Percentiles rank a stretch among this genome's conserved stretches.
phyloP scores from a whole-genome alignment of 2,329 filamentous ascomycete genomes.

The Ceratocystis destructans region DNA sequence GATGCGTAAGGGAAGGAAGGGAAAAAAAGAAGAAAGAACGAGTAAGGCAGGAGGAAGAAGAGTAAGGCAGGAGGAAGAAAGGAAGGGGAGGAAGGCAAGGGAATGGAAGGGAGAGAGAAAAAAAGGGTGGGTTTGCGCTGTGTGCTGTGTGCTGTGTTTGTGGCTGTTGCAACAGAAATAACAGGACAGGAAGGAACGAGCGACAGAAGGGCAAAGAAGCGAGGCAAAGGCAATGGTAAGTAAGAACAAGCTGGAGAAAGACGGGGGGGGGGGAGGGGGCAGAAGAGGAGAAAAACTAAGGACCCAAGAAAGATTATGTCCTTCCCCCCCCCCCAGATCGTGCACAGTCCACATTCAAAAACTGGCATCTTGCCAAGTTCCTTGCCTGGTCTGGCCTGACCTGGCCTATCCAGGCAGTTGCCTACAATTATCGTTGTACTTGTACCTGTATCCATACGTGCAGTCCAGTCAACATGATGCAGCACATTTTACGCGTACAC shows the following conservation, averaged over 20 bases:
- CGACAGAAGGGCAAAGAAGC: not conserved
- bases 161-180: not conserved
- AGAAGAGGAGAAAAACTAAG: not conserved
- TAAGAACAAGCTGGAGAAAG: not conserved
- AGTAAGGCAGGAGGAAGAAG: not conserved
- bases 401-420: too few species aligned
- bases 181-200: not conserved
- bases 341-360: slow-evolving; percentile 12
- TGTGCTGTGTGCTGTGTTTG: not conserved
- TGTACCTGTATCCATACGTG: not conserved
- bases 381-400: not conserved
- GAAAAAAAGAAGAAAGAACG: not conserved
- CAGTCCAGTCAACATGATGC: not conserved
- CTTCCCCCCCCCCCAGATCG: not conserved
- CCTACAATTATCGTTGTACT: too few species aligned
- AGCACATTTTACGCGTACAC: not conserved
- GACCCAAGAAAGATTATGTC: not conserved
- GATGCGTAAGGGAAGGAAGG: not conserved
- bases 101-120: not conserved
- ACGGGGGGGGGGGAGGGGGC: too few species aligned
- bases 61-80: not conserved
- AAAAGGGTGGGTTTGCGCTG: not conserved
- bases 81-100: not conserved
- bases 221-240: not conserved
- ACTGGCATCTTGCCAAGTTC: slow-evolving; percentile 1